Conservation (phyloP, 306 rosid species). For the Adenanthera pavonina region DNA sequence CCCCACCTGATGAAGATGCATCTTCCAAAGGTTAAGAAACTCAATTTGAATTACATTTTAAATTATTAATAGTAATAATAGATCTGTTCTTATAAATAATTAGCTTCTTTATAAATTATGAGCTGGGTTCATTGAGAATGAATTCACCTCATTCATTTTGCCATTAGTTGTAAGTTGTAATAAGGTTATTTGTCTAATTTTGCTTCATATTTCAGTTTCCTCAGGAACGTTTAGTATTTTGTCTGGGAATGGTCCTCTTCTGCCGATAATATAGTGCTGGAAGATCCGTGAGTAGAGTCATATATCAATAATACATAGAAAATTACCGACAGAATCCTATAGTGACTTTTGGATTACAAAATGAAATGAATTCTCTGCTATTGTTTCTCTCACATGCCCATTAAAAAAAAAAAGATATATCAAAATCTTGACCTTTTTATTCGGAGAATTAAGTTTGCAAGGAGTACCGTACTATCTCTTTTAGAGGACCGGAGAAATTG, state of each 20-base stretch:
- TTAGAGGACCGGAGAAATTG: too few species aligned
- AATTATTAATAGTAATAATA: not conserved
- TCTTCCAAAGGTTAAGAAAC: slow-evolving; percentile 59
- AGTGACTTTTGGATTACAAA: not conserved
- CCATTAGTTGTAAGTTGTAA: not conserved
- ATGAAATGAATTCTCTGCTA: not conserved
- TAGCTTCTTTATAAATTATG: slow-evolving; percentile 4
- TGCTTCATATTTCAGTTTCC: not conserved
- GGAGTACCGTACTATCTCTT: too few species aligned
- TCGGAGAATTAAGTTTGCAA: too few species aligned
- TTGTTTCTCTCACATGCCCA: not conserved
- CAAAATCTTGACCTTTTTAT: too few species aligned
- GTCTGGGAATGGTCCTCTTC: not conserved
- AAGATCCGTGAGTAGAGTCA: not conserved
- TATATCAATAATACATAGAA: not conserved
- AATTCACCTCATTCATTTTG: slow-evolving; percentile 25
- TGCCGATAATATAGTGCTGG: not conserved
- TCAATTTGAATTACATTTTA: slow-evolving; percentile 3
- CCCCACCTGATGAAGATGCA: slow-evolving; percentile 58
- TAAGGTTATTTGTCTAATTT: not conserved
- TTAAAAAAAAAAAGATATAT: too few species aligned
- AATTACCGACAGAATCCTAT: not conserved
- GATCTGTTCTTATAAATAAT: not conserved
- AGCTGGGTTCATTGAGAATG: not conserved
- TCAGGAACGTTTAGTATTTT: not conserved